Base-by-base conservation (phyloP, 2,329 filamentous ascomycete genomes). In the Rhinocladiella mackenziei region DNA sequence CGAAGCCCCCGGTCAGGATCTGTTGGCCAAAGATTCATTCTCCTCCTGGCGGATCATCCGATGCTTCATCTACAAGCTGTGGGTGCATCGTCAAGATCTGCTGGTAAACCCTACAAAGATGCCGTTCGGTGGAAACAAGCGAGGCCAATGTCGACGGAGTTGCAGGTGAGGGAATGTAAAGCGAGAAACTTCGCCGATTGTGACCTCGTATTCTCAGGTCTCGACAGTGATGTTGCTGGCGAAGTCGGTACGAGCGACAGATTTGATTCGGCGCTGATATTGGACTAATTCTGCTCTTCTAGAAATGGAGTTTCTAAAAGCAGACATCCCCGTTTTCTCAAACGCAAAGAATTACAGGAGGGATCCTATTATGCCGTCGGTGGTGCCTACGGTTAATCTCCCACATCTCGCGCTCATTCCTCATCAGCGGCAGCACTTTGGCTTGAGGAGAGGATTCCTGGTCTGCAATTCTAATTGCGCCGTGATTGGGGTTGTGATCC, bases 391-490 rank as follows among this genome's bases (percentile, higher is more conserved):
- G 14, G 89, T 97, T 65, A 97, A 97, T 73, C 81, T 94, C 9
- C 69, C 79, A 31, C 91, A 97, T 68, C 78, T 96, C 59, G 79
- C 84, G 61, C 76, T 96, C 50, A 91, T 97, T 62, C 83, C 85
- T n/a, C 83, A 94, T 67, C 91, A 97, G 71, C 78, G 86, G 51
- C 75, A 80, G 61, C 75, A 84, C 31, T 79, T 85, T 65, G 72
- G 73, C 19, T 74, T 95, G 32, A 73, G 84, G 51, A 89, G 86
- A 68, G 92, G 92, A 17, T 95, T 97, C 72, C 72, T 97, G 26
- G 88, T 96, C 49, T 97, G 91, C 77, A 97, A 97, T 73, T 94
- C 88, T 55, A 97, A 97, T 72, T 98, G 92, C 70, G 91, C 91
- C 44, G 91, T 96, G 61, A 95, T 97, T 59, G 91, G 91, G 35